Percentiles rank a stretch among this genome's conserved stretches.
phyloP scores from a whole-genome alignment of 1,139 yeast genomes.

The Debaryomycetaceae sp. region DNA sequence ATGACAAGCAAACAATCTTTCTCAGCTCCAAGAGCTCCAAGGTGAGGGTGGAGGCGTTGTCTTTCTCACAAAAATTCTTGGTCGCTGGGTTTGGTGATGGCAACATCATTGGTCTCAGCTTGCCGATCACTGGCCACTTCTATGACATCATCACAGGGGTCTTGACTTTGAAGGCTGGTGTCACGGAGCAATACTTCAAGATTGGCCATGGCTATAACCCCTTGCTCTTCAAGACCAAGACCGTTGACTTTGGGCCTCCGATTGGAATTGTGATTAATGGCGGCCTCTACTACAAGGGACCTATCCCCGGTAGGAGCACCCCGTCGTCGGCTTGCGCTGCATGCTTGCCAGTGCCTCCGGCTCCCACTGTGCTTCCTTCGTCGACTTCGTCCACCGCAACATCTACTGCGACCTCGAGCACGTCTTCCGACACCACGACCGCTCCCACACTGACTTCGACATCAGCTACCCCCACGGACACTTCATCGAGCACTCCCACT shows the following conservation, averaged over 20 bases:
- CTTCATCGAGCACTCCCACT: no score
- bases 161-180: constrained; percentile 12
- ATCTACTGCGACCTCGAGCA: no score
- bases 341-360: constrained; percentile 7
- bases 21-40: constrained; percentile 15
- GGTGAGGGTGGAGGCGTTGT: constrained; percentile 15
- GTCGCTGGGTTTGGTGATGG: constrained; percentile 30
- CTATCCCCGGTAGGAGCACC: constrained; percentile 7
- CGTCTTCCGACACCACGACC: no score
- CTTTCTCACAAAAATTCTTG: constrained; percentile 15
- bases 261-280: constrained; percentile 9
- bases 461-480: no score
- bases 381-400: no score
- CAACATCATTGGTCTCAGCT: constrained; percentile 21
- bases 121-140: constrained; percentile 11
- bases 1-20: constrained; percentile 14
- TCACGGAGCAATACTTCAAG: constrained; percentile 12
- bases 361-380: no score
- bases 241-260: constrained; percentile 5
- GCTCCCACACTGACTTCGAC: no score
- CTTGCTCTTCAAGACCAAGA: constrained; percentile 8
- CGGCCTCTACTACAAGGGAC: constrained; percentile 8
- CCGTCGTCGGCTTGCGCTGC: constrained; percentile 6
- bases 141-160: constrained; percentile 14
- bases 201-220: constrained; percentile 21